Conservation (phyloP, 2,329 filamentous ascomycete species). For the Delphinella strobiligena region DNA sequence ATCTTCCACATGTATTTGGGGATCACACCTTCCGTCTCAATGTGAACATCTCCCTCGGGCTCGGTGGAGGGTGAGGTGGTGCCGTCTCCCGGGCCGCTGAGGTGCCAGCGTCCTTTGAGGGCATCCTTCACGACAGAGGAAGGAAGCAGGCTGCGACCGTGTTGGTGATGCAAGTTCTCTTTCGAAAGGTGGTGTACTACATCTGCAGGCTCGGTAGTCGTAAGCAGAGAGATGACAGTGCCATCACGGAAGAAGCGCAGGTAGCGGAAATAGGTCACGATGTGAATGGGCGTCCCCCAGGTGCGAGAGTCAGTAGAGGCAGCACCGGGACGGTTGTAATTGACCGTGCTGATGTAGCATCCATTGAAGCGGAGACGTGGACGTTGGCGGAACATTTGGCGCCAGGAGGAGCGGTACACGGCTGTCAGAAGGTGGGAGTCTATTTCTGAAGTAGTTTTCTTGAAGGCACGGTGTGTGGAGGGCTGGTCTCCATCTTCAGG, state of each 20-base stretch:
- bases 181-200: conserved; percentile 75
- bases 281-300: conserved; percentile 77
- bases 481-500: conserved; percentile 12
- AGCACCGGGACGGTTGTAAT: conserved; percentile 78
- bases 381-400: conserved; percentile 64
- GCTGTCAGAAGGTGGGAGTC: conserved; percentile 18
- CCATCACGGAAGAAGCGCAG: conserved; percentile 91
- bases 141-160: conserved; percentile 28
- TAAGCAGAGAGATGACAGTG: conserved; percentile 66
- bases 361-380: conserved; percentile 90
- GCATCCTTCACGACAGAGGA: conserved; percentile 56
- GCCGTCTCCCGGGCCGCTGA: conserved; percentile 38
- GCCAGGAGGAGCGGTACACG: conserved; percentile 28
- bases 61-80: conserved; percentile 20
- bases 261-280: conserved; percentile 97
- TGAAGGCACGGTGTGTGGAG: conserved; percentile 11
- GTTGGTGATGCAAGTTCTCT: conserved; percentile 43
- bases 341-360: conserved; percentile 92
- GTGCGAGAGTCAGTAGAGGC: conserved; percentile 56
- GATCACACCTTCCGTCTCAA: conserved; percentile 78
- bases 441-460: conserved; percentile 10
- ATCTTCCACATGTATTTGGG: conserved; percentile 76
- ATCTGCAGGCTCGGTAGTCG: conserved; percentile 69
- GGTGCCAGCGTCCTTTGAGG: conserved; percentile 52
- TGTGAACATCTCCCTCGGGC: conserved; percentile 55